Base-by-base conservation (phyloP, 2,329 filamentous ascomycete species). In the Phialophora tarda region DNA sequence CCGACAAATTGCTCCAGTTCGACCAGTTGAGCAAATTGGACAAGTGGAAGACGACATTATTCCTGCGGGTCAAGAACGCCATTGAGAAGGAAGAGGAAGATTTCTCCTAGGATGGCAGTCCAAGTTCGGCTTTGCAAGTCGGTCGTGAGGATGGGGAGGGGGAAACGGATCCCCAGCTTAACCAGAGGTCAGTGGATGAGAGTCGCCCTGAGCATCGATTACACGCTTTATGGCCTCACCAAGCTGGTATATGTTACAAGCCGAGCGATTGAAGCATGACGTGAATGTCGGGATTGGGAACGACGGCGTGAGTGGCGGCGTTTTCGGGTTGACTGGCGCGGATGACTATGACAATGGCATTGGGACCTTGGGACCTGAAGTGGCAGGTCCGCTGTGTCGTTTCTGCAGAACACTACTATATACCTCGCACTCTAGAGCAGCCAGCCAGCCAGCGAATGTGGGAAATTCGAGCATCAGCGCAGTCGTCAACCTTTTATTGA, bases 1-100 rank as follows among this genome's bases (percentile, higher is more conserved):
- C 90, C 24, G 92, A 96, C 75, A 93, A 93, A 78, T 80, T 95
- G 70, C 96, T 91, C 83, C 89, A 94, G 77, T 98, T 88, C 76
- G 93, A 97, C 78, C 91, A 96, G 82, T 84, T 97, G 81, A 95
- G 89, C 81, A 95, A 95, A 83, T 82, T 98, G 75, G 93, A 97
- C 77, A 95, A 94, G 82, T 98, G 94, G 94, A 97, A 97, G 89
- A 97, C 91, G 59, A 91, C 90, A 34, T 82, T 97, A 65, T 79
- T 97, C 69, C 81, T 96, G 75, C 86, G 88, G 73, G 85, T 97
- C 74, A 97, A 97, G 88, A 89, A 89, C 74, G 84, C 84, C 62
- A 96, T 97, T 73, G 90, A 94, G 80, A 85, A 88, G 75, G 82
- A 84, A 70, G 86, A 83, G 48, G 88, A 90, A 71, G 88, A 91